Evolutionary conservation across 768 basidiomycete genomes (phyloP), one percentile per base, ranked within the genome.

Genomic region (Boletus speciosus): DNA sequence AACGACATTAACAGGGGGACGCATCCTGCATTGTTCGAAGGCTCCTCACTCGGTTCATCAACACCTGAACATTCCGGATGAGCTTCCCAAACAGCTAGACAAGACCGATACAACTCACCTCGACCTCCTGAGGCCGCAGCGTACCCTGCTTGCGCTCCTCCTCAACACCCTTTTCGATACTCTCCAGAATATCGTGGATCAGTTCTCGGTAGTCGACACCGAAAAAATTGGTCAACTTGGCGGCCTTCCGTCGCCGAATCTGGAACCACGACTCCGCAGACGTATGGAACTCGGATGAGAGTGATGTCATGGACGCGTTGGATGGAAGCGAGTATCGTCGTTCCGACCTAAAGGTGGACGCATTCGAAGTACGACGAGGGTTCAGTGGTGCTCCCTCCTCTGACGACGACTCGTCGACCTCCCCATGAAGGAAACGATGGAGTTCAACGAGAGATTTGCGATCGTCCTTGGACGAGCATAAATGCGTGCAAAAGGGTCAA

Each of bases 141-240:
- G 80, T 82, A 31, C 90, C 91, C 41, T 74, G 72, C 45, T 73
- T 78, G 48, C 79, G 68, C 66, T 92, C 90, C 60, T 87, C 82
- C 63, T 86, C 81, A 46, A 93, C 73, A 64, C 66, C 89, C 76
- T 73, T 80, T 70, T 92, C 90, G 62, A 93, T 86, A 48, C 86
- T 90, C 59, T 90, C 88, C 58, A 93, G 70, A 32, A 93, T 81
- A 65, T 92, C 87, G 37, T 75, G 78, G 51, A 93, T 84, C 52
- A 93, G 72, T 51, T 88, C 87, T 27, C 83, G 79, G 68, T 93
- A 92, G 67, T 90, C 81, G 39, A 92, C 91, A 23, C 90, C 90
- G 71, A 93, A 93, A 78, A 93, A 93, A 71, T 86, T 79, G 27
- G 87, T 86, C 55, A 93, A 77, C 75, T 93, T 93, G 57, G 90